Evolutionary conservation across 495 filamentous ascomycete species (phyloP).

Genomic region (Penicillium verhagenii): DNA sequence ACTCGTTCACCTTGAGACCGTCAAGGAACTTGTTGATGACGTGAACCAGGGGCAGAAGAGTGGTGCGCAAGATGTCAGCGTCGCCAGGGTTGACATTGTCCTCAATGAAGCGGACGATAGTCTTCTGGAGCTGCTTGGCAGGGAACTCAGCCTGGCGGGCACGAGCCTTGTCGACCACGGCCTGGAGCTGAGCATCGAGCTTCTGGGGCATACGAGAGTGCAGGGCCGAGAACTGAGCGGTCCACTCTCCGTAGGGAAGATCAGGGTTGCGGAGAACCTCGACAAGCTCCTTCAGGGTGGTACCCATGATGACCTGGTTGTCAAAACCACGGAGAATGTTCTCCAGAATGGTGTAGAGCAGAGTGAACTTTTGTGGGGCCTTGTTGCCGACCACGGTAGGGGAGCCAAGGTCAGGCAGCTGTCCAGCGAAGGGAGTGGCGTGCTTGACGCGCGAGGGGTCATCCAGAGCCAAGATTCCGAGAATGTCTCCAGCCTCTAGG

Average conservation of each 20-base stretch:
- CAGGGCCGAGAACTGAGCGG: slow-evolving; percentile 88
- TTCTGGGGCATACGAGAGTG: slow-evolving; percentile 95
- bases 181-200: slow-evolving; percentile 75
- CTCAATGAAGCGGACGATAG: slow-evolving; percentile 81
- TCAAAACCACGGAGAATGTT: slow-evolving; percentile 95
- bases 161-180: slow-evolving; percentile 79
- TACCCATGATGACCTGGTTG: slow-evolving; percentile 93
- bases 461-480: slow-evolving; percentile 95
- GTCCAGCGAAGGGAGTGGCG: slow-evolving; percentile 91
- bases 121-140: slow-evolving; percentile 80
- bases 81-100: slow-evolving; percentile 74
- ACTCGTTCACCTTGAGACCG: slow-evolving; percentile 89
- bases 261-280: slow-evolving; percentile 86
- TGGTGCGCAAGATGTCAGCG: slow-evolving; percentile 66
- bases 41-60: slow-evolving; percentile 73
- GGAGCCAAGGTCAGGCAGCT: slow-evolving; percentile 82
- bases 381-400: slow-evolving; percentile 88
- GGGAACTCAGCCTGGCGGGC: slow-evolving; percentile 84
- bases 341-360: slow-evolving; percentile 72
- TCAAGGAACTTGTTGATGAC: slow-evolving; percentile 84
- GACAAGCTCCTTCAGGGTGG: slow-evolving; percentile 84
- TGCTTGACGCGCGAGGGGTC: slow-evolving; percentile 97
- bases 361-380: slow-evolving; percentile 81
- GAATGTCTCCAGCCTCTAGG: slow-evolving; percentile 96
- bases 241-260: slow-evolving; percentile 95